phyloP scores from a whole-genome alignment of 73 alveolate species.

The Tetrahymena elliotti region DNA sequence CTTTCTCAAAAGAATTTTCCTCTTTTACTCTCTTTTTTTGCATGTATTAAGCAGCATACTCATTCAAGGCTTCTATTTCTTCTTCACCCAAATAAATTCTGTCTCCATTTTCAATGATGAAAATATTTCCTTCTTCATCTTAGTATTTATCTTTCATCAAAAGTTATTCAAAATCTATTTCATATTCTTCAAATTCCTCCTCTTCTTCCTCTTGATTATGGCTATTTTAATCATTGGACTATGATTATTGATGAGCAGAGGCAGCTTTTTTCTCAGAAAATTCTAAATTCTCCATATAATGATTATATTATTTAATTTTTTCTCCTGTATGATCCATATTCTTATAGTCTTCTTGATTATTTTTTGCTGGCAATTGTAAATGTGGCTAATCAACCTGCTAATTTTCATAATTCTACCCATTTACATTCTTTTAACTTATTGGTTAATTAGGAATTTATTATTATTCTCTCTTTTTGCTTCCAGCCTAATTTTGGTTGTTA shows the following conservation, averaged over 20 bases:
- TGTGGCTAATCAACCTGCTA: neutral
- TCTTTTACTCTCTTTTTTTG: neutral
- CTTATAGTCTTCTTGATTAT: neutral
- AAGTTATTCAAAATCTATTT: neutral
- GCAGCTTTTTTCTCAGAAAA: neutral
- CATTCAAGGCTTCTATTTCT: neutral
- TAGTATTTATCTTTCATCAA: neutral
- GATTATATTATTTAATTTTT: neutral
- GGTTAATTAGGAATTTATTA: neutral
- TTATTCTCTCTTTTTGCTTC: neutral
- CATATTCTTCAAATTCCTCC: neutral
- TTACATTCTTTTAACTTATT: neutral
- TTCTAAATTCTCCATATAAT: neutral
- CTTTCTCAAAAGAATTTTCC: neutral
- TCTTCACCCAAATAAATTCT: neutral
- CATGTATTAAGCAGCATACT: neutral
- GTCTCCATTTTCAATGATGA: neutral
- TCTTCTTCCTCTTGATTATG: neutral
- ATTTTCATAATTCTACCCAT: neutral
- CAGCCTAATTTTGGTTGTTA: neutral
- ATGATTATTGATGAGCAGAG: neutral
- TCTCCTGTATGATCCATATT: neutral
- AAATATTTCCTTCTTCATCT: neutral
- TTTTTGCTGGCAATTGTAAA: neutral
- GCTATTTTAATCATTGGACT: neutral